Evolutionary conservation across 2,329 filamentous ascomycete species (phyloP).

Genomic region (Paradendryphiella salina): DNA sequence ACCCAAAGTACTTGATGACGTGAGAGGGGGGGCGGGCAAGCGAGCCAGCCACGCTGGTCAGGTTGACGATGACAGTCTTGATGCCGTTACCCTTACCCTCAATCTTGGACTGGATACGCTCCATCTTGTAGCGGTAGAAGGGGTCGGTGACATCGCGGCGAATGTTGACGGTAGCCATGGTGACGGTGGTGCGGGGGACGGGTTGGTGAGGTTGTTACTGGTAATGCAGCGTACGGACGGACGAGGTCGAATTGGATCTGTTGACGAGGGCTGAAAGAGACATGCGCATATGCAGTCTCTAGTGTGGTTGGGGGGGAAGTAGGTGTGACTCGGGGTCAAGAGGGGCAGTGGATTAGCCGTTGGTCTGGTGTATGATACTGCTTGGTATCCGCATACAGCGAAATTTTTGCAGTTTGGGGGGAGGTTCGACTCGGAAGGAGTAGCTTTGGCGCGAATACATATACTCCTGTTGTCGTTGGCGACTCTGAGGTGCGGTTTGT

Average conservation of each 20-base stretch:
- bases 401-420: slow-evolving; percentile 95
- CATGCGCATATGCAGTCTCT: slow-evolving; percentile 57
- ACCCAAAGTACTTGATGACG: slow-evolving; percentile 99
- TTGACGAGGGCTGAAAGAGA: slow-evolving; percentile 63
- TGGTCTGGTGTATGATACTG: slow-evolving; percentile 85
- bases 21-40: slow-evolving; percentile 90
- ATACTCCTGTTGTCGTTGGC: slow-evolving; percentile 65
- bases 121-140: slow-evolving; percentile 99
- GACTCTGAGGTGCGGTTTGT: slow-evolving; percentile 37
- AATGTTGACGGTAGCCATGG: slow-evolving; percentile 97
- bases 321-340: slow-evolving; percentile 46
- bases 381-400: slow-evolving; percentile 93
- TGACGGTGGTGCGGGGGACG: slow-evolving; percentile 56
- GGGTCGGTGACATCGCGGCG: slow-evolving; percentile 93
- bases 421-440: slow-evolving; percentile 92
- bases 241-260: slow-evolving; percentile 42
- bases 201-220: slow-evolving; percentile 37
- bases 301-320: slow-evolving; percentile 36
- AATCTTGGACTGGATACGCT: slow-evolving; percentile 96
- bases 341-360: slow-evolving; percentile 72
- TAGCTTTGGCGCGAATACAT: slow-evolving; percentile 98
- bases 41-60: slow-evolving; percentile 89
- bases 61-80: slow-evolving; percentile 97
- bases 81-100: slow-evolving; percentile 99
- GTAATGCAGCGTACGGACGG: slow-evolving; percentile 35